Evolutionary conservation across 2,329 filamentous ascomycete genomes (phyloP), one percentile per base, ranked within the genome.

Genomic region (Nemania sp.): DNA sequence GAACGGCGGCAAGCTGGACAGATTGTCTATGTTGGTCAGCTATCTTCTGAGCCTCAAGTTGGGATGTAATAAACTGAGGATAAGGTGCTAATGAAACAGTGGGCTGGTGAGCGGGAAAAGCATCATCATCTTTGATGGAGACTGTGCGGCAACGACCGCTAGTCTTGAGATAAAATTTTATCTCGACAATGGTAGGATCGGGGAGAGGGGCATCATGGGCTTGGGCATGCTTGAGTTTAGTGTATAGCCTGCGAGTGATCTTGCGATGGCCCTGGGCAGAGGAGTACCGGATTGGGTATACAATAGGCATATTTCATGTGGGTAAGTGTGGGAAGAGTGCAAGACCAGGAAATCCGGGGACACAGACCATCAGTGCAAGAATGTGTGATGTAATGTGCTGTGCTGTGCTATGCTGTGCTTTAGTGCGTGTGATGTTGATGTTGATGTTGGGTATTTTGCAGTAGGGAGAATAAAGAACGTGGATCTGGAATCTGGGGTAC

Each of bases 51-150:
- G 79, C 78, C 64, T 82, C 74, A 29, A 82, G 75, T 67, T 84
- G 82, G 41, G 81, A 82, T 38, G 77, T 62, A 22, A 84, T 76
- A 66, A 83, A 83, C 26, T 76, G 74, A 7, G 81, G 78, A 56
- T 74, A 68, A 63, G 69, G 72, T 54, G 71, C 41, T 24, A 63
- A 54, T n/a, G 65, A 56, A 18, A 65, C 18, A 27, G 47, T 51
- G 22, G 52, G 45, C 20, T 49, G 38, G 10, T 58, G 13, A 5
- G n/a, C 2, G 35, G 41, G 13, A 18, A 58, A 24, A 10, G 22
- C 15, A 29, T 62, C 51, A 45, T 27, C 32, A 2, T 54, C 26
- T 6, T 66, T 13, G 18, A 72, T 35, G 22, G 60, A 61, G 32
- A 72, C 51, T 13, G 69, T 72, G 38, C 43, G 60, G 45, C 71